Base-by-base conservation (phyloP, 2,329 filamentous ascomycete species). In the Penicillium sclerotiorum region DNA sequence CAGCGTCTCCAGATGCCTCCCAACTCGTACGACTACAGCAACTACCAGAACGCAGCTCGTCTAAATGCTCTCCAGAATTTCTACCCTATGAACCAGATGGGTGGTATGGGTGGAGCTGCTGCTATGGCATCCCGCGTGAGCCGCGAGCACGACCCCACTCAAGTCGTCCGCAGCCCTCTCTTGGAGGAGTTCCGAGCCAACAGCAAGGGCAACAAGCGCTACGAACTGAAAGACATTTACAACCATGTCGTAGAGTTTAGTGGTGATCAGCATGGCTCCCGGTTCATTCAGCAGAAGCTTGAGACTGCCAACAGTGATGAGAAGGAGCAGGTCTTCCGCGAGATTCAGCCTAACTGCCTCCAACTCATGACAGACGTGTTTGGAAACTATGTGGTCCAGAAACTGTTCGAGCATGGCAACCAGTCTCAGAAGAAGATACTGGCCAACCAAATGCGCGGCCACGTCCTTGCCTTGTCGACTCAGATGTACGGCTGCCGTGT, bases 301-400 rank as follows among this genome's bases (percentile, higher is more conserved):
- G 89, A 94, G 69, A 88, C 85, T 1, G 94, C 94, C 47, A 96
- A 95, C 67, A 96, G 91, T 63, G 94, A 97, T 53, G 93, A 96
- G 66, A 97, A 96, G 72, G 90, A 95, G 25, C 86, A 86, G 48
- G 83, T 97, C 1, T 97, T 96, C 76, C 79, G 81, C 1, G 94
- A 97, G 70, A 90, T 99, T 38, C 82, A 89, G 60, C 83, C 85
- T 1, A 94, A 99, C 59, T 85, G 88, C 1, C 72, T 95, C 23
- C 90, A 93, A 64, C 77, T 99, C 40, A 96, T 96, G 90, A 93
- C 87, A 38, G 94, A 97, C 68, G 87, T 97, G 0, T 99, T 96
- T 66, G 94, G 94, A 46, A 99, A 99, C 70, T 99, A 97, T 66
- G 94, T 99, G 28, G 92, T 97, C 32, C 94, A 99, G 66, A 97